Evolutionary conservation across 1,139 yeast genomes (phyloP).

Genomic region (Suhomyces anneliseae): DNA sequence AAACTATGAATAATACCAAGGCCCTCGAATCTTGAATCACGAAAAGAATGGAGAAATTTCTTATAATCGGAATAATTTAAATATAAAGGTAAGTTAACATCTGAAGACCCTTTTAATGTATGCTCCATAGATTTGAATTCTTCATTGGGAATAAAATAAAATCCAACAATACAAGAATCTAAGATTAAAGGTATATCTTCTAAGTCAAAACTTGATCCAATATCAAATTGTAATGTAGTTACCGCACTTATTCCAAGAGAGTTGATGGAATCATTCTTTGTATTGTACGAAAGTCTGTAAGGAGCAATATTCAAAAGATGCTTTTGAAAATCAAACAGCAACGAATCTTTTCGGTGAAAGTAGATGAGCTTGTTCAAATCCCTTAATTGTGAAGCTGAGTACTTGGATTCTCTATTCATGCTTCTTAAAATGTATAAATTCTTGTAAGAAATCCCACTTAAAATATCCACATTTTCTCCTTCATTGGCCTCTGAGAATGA

Average conservation of each 20-base stretch:
- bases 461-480: conserved; percentile 26
- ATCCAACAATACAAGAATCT: conserved; percentile 56
- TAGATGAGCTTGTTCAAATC: conserved; percentile 51
- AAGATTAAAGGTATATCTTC: conserved; percentile 45
- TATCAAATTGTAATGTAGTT: conserved; percentile 36
- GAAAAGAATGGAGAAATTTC: conserved; percentile 13
- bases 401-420: conserved; percentile 32
- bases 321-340: conserved; percentile 42
- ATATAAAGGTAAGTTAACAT: conserved; percentile 17
- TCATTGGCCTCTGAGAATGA: conserved; percentile 19
- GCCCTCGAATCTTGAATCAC: conserved; percentile 31
- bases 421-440: conserved; percentile 27
- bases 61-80: conserved; percentile 19
- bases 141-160: conserved; percentile 33
- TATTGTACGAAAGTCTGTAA: conserved; percentile 44
- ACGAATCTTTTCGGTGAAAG: conserved; percentile 43
- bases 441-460: conserved; percentile 23
- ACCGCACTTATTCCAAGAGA: conserved; percentile 41
- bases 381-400: conserved; percentile 54
- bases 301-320: conserved; percentile 55
- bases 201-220: conserved; percentile 24
- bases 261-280: conserved; percentile 13
- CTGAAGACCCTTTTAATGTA: neutral
- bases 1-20: conserved; percentile 64
- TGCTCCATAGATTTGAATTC: neutral